These are phyloP conservation scores for Mycena citricolor DNA, from an alignment of 1,284 basidiomycete species.

Conservation along the genomic window DNA sequence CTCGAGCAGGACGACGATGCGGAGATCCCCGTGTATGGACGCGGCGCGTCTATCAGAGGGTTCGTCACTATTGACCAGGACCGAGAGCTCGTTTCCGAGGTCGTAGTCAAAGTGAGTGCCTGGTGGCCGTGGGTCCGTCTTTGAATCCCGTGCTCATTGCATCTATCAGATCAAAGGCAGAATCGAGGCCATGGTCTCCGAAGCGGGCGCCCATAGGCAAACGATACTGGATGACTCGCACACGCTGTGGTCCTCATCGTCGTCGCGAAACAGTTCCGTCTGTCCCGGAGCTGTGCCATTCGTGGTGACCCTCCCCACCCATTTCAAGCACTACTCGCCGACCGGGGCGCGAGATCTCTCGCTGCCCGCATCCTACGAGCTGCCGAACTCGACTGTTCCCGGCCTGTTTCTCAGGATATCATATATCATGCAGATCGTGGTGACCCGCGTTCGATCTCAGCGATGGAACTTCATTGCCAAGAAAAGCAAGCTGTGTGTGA, in stretches of 20 bases:
- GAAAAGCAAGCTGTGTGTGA: slow-evolving; percentile 39
- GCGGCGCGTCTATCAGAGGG: slow-evolving; percentile 34
- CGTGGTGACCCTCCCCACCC: slow-evolving; percentile 44
- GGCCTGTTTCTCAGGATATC: slow-evolving; percentile 35
- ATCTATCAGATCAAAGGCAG: slow-evolving; percentile 51
- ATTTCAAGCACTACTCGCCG: slow-evolving; percentile 42
- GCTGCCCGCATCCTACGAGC: slow-evolving; percentile 54
- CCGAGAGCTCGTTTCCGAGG: slow-evolving; percentile 39
- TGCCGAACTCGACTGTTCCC: slow-evolving; percentile 35
- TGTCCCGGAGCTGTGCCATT: slow-evolving; percentile 54
- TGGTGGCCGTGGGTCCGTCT: not conserved
- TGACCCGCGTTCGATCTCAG: slow-evolving; percentile 37
- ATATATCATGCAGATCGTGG: slow-evolving; percentile 46
- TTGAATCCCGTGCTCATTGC: not conserved
- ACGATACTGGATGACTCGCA: slow-evolving; percentile 35
- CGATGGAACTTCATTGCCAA: slow-evolving; percentile 38
- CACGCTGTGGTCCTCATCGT: slow-evolving; percentile 44
- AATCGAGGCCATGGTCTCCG: slow-evolving; percentile 42
- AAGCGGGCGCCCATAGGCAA: slow-evolving; percentile 36
- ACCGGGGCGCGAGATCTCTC: too few relatives aligned
- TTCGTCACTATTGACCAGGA: slow-evolving; percentile 42
- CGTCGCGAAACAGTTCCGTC: slow-evolving; percentile 18
- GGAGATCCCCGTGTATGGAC: slow-evolving; percentile 30
- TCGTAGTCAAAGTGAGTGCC: slow-evolving; percentile 44
- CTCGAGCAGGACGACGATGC: slow-evolving; percentile 28